Base-by-base conservation (phyloP, 2,329 filamentous ascomycete species). In the Leptographium galeiforme region DNA sequence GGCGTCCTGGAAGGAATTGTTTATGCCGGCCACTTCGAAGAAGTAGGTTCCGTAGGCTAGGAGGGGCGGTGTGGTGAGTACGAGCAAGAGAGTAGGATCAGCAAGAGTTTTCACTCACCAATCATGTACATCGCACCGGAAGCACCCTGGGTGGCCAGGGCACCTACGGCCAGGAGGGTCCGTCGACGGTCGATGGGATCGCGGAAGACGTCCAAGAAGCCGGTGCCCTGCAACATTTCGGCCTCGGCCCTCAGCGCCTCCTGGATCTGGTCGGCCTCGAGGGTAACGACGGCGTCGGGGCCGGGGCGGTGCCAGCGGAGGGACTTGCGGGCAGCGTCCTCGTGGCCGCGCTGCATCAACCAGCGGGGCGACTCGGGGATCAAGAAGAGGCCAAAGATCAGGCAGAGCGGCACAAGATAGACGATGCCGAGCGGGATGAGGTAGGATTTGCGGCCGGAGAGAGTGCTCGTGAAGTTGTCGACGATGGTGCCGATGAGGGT, bases 71-170 rank as follows among this genome's bases (percentile, higher is more conserved):
- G 30, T 13, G 25, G 52, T 18, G n/a, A 18, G 6, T n/a, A 7
- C 11, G 30, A 18, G 34, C 18, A 51, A 30, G 16, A 3, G 25
- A 25, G 25, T 25, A 25, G 25, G 25, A 25, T 25, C 25, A 25
- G 25, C 25, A 5, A 25, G 25, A 25, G 25, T 25, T 25, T 5
- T 25, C 25, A 61, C 67, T 57, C 60, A 70, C 74, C 74, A 41
- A 80, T 78, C 58, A 79, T 70, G 53, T 74, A 78, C 74, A 78
- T 79, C 18, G 74, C 71, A 11, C 76, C 76, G 1, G 72, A 75
- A 3, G 75, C 75, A 4, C 74, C 75, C 58, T 79, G 76, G 0
- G 72, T 70, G 0, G 69, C 71, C 16, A 80, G 63, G 1, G 70
- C 71, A 11, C 67, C 68, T 38, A 79, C 67, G 8, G 74, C 67